A percentile compares a stretch with the other conserved stretches of the same genome.
These are phyloP conservation scores for Hanseniaspora clermontiae DNA, from an alignment of 805 yeast species.

Conservation along the genomic window DNA sequence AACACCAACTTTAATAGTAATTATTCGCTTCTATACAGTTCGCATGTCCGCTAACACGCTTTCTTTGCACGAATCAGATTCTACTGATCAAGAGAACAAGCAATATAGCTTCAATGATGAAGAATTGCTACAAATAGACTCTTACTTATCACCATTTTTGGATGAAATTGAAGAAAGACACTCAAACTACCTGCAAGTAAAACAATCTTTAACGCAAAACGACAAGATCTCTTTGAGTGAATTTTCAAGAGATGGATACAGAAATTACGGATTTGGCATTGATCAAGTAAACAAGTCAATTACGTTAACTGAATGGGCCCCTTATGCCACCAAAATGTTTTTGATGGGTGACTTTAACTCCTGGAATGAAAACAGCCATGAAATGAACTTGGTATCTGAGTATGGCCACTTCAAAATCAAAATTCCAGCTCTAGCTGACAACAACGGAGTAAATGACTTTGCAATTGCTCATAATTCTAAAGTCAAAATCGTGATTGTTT, in stretches of 20 bases:
- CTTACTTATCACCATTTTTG: slow-evolving; percentile 73
- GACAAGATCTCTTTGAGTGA: slow-evolving; percentile 37
- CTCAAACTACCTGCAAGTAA: slow-evolving; percentile 34
- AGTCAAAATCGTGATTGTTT: slow-evolving; percentile 54
- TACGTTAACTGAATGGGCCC: slow-evolving; percentile 73
- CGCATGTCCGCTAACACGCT: not conserved
- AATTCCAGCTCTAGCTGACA: slow-evolving; percentile 36
- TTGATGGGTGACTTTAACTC: slow-evolving; percentile 86
- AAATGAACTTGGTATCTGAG: slow-evolving; percentile 41
- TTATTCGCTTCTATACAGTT: no score
- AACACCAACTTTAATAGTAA: no score
- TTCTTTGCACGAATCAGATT: not conserved
- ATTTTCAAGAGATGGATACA: slow-evolving; percentile 62
- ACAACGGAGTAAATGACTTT: slow-evolving; percentile 31
- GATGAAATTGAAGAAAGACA: slow-evolving; percentile 52
- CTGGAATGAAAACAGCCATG: slow-evolving; percentile 54
- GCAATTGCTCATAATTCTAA: slow-evolving; percentile 74
- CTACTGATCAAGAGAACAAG: not conserved
- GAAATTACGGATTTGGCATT: slow-evolving; percentile 65
- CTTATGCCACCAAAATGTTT: slow-evolving; percentile 63
- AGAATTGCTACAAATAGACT: slow-evolving; percentile 40
- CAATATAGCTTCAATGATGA: not conserved
- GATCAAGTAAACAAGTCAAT: slow-evolving; percentile 40
- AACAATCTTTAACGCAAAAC: slow-evolving; percentile 34
- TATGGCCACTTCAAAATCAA: slow-evolving; percentile 59